Evolutionary conservation across 2,329 filamentous ascomycete genomes (phyloP).

Genomic region (Xylaria sp.): DNA sequence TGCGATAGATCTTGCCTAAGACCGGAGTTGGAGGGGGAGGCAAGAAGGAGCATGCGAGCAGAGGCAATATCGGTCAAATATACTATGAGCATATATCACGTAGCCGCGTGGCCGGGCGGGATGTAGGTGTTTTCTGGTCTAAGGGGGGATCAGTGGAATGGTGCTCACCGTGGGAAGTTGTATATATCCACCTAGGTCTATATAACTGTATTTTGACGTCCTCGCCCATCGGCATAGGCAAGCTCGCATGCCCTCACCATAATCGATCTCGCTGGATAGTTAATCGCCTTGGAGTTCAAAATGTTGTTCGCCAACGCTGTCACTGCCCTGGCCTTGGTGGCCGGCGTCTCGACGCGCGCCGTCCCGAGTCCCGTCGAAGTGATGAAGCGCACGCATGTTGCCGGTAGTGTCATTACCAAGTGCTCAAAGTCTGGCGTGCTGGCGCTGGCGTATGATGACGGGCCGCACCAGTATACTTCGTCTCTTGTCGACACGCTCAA

Average conservation of each 20-base stretch:
- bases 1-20: constrained; percentile 4
- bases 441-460: constrained; percentile 61
- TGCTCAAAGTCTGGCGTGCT: constrained; percentile 52
- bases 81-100: not conserved
- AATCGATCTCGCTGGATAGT: not conserved
- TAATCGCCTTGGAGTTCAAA: not conserved
- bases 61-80: constrained; percentile 10
- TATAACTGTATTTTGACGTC: not conserved
- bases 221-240: not conserved
- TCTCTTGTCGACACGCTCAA: constrained; percentile 58
- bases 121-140: not conserved
- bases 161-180: too few species aligned
- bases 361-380: constrained; percentile 48
- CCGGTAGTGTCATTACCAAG: constrained; percentile 52
- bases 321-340: constrained; percentile 32
- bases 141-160: not conserved
- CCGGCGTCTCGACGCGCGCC: constrained; percentile 32
- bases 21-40: not conserved
- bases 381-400: constrained; percentile 48
- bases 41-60: not conserved
- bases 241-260: not conserved
- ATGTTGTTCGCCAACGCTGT: constrained; percentile 31
- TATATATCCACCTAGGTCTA: not conserved
- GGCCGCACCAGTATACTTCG: constrained; percentile 56
- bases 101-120: not conserved